Base-by-base conservation (phyloP, 2,329 filamentous ascomycete species). In the Colletotrichum destructivum region DNA sequence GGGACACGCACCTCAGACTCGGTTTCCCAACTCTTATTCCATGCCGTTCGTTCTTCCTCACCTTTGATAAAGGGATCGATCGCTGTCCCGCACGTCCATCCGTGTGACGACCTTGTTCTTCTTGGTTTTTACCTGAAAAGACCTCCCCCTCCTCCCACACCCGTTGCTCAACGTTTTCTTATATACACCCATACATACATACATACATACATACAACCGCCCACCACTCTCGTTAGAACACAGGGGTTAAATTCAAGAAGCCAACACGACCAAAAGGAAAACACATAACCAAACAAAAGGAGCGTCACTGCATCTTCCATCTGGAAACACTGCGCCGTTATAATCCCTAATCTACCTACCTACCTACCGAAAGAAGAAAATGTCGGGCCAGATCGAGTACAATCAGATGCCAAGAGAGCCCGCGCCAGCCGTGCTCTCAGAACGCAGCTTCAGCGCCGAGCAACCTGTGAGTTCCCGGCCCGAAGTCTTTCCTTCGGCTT, bases 331-430 rank as follows among this genome's bases (percentile, higher is more conserved):
- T 5, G 31, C 16, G 52, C n/a, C 18, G 52, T 23, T 61, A 51
- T 51, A 67, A 71, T 69, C 23, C 38, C 3, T 66, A 61, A 70
- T 66, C 23, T 26, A 26, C 26, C 26, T 26, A 26, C 9, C 51
- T 23, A 23, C 23, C 23, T 23, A 23, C 23, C 13, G 3, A 62
- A 49, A 31, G 11, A 13, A 26, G 40, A 55, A 61, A 52, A 70
- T 71, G 69, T 69, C 69, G 38, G 40, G 44, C 35, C 46, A 60
- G 54, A 46, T 70, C 69, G 55, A 72, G 60, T 63, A 69, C 46
- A 69, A 54, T 62, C 80, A 82, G 66, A 81, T 82, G 78, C 76
- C 78, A 71, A 74, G 74, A 62, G 77, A 82, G 75, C 80, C 80
- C 47, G 78, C 78, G 62, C 79, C 80, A 47, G 75, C 75, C 52